Percentiles rank a stretch among this genome's conserved stretches.
Evolutionary conservation across 257 asterid species (phyloP).

Genomic region (Leonotis leonurus): DNA sequence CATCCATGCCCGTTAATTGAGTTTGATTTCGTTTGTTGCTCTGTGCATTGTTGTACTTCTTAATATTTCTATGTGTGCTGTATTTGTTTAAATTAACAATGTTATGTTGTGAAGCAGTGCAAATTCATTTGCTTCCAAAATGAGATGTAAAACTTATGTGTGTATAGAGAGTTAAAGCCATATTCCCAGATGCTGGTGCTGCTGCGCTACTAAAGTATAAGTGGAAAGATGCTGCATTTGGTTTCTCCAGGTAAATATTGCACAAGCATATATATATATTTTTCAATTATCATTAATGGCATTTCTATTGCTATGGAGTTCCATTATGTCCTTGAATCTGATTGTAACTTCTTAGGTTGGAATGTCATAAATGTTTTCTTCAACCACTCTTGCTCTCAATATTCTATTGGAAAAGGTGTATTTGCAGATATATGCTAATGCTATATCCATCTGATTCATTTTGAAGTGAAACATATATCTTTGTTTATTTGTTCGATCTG

Average conservation of each 20-base stretch:
- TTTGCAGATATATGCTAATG: neutral
- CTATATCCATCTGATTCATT: neutral
- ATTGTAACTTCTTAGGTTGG: neutral
- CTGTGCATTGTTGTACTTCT: neutral
- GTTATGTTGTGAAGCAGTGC: slow-evolving; percentile 1
- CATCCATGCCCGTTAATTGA: neutral
- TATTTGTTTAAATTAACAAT: neutral
- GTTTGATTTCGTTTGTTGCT: neutral
- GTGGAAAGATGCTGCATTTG: slow-evolving; percentile 91
- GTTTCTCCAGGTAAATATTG: slow-evolving; percentile 60
- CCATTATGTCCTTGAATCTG: neutral
- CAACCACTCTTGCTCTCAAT: neutral
- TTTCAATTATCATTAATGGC: neutral
- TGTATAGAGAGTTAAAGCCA: slow-evolving; percentile 74
- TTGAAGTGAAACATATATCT: neutral
- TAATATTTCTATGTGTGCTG: neutral
- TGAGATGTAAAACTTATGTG: slow-evolving; percentile 24
- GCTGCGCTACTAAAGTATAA: slow-evolving; percentile 79
- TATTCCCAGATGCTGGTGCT: slow-evolving; percentile 99
- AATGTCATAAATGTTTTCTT: neutral
- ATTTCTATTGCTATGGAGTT: neutral
- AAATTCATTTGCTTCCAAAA: slow-evolving; percentile 1
- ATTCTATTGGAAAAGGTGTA: neutral
- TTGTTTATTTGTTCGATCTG: neutral
- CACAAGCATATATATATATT: neutral